A percentile compares a stretch with the other conserved stretches of the same genome.
These are phyloP conservation scores for Acrocalymma vagum DNA, from an alignment of 2,329 filamentous ascomycete genomes.

Conservation along the genomic window DNA sequence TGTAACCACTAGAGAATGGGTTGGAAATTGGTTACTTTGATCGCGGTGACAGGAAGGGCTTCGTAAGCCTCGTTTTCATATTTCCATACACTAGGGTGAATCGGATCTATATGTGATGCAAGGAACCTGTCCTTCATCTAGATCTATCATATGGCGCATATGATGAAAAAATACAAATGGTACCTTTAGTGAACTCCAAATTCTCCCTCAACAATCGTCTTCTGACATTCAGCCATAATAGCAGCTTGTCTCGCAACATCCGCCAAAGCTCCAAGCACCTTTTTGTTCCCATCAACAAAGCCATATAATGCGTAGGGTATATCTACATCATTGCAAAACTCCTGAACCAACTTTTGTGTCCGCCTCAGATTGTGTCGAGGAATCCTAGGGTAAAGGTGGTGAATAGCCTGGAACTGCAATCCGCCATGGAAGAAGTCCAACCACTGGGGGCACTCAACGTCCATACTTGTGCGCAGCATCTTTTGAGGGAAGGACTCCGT, in stretches of 20 bases:
- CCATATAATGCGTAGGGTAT: slow-evolving; percentile 70
- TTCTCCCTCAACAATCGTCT: slow-evolving; percentile 47
- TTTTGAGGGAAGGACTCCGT: slow-evolving; percentile 74
- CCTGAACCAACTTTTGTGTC: slow-evolving; percentile 66
- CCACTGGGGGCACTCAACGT: slow-evolving; percentile 76
- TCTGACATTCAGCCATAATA: slow-evolving; percentile 65
- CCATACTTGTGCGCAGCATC: slow-evolving; percentile 77
- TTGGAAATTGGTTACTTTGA: too few relatives aligned
- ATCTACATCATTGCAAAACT: slow-evolving; percentile 70
- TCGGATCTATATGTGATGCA: too few relatives aligned
- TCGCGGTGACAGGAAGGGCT: too few relatives aligned
- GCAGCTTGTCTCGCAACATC: slow-evolving; percentile 70
- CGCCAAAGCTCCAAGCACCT: slow-evolving; percentile 62
- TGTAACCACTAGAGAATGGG: too few relatives aligned
- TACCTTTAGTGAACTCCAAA: slow-evolving; percentile 36
- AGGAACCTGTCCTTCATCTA: background rate
- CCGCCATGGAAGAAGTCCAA: slow-evolving; percentile 77
- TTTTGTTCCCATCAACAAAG: slow-evolving; percentile 70
- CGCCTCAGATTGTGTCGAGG: slow-evolving; percentile 73
- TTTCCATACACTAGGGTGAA: too few relatives aligned
- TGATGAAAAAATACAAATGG: background rate
- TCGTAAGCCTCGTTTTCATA: too few relatives aligned
- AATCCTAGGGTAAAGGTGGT: slow-evolving; percentile 74
- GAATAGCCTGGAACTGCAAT: slow-evolving; percentile 76
- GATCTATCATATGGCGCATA: background rate